Evolutionary conservation across 2,329 filamentous ascomycete species (phyloP), one percentile per base, ranked within the genome.

Genomic region (Fusarium pseudocircinatum): DNA sequence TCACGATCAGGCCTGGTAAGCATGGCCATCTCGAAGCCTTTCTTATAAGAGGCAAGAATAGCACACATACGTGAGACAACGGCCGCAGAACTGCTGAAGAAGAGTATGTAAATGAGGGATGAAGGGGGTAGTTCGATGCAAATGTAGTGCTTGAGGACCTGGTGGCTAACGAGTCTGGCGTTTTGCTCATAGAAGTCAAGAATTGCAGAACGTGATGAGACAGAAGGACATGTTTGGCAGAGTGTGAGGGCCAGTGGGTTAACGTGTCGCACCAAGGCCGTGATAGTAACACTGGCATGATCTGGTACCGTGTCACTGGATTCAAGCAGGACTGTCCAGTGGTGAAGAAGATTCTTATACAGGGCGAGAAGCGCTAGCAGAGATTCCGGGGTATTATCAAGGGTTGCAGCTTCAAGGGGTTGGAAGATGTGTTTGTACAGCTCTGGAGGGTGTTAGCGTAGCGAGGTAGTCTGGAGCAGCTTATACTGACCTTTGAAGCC

Each of bases 31-130:
- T 96, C 93, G 77, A 96, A 94, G 1, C 91, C 89, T 30, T 86
- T 86, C 80, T 96, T 96, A 84, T 95, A 96, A 47, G 82, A 84
- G 6, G 92, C 90, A 34, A 97, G 85, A 32, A 95, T 86, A 54
- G 87, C 86, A 78, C 91, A 94, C 39, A 94, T 87, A 11, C 92
- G 90, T 12, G 93, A 93, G 7, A 93, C 84, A 22, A 88, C 88
- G 24, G 87, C 87, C 20, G 91, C 84, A 5, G 90, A 93, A 26
- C 86, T 83, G 65, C 86, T 88, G 80, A 96, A 95, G 71, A 91
- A 85, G 43, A 96, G 84, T 15, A 87, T 87, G 82, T 96, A 96
- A 28, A 95, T 85, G 15, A 94, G 86, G 7, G 88, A 84, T 4
- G 90, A 86, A 0, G 91, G 87, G 1, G 93, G 94, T 26, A 95